phyloP scores from a whole-genome alignment of 108 stramenopile genomes.

The Cylindrotheca closterium region DNA sequence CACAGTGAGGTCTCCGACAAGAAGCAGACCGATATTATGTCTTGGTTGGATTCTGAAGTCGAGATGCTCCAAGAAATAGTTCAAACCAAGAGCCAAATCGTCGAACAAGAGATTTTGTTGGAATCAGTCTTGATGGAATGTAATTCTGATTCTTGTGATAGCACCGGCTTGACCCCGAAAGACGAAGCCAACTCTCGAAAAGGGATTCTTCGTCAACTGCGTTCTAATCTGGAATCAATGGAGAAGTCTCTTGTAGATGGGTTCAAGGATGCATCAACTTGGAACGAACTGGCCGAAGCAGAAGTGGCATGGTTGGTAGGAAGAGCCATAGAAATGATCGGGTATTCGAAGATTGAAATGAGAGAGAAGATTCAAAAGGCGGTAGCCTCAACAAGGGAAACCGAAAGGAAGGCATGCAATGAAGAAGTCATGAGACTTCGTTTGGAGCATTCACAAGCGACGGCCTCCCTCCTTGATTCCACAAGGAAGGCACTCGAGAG shows the following conservation, averaged over 20 bases:
- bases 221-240: neutral
- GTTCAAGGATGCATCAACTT: neutral
- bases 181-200: constrained; percentile 7
- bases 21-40: neutral
- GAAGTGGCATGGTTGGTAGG: too few relatives aligned
- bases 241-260: neutral
- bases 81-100: neutral
- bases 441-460: constrained; percentile 53
- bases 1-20: neutral
- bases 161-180: too few relatives aligned
- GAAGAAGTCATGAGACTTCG: constrained; percentile 34
- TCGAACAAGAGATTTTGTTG: neutral
- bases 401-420: neutral
- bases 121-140: constrained; percentile 39
- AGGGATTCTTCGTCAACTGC: neutral
- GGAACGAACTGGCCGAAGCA: neutral
- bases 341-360: neutral
- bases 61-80: neutral
- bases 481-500: constrained; percentile 45
- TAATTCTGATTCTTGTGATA: too few relatives aligned
- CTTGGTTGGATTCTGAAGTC: neutral
- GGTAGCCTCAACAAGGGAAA: neutral
- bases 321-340: neutral
- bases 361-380: neutral
- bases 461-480: constrained; percentile 46